A percentile compares a stretch with the other conserved stretches of the same genome.
Conservation (phyloP, 2,329 filamentous ascomycete genomes). For the Blastomyces silverae region DNA sequence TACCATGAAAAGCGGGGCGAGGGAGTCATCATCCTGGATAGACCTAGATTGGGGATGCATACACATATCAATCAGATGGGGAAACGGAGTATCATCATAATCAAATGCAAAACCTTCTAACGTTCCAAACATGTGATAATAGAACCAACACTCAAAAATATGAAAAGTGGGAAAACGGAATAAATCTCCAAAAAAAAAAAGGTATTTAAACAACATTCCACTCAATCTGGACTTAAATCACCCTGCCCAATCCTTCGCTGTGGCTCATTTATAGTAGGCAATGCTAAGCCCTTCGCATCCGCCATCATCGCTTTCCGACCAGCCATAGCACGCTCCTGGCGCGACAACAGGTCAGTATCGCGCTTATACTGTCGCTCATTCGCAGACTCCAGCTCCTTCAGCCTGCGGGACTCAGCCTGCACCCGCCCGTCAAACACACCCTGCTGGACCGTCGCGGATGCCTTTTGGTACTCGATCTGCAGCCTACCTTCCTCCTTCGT, state of each 20-base stretch:
- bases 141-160: not conserved
- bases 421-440: conserved; percentile 19
- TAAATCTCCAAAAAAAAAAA: not conserved
- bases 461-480: conserved; percentile 18
- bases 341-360: conserved; percentile 18
- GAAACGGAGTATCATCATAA: not conserved
- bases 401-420: conserved; percentile 15
- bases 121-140: not conserved
- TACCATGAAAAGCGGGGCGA: not conserved
- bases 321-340: conserved; percentile 18
- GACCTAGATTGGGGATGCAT: not conserved
- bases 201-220: not conserved
- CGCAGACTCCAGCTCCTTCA: conserved; percentile 19
- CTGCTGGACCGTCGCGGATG: conserved; percentile 16
- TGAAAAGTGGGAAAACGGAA: not conserved
- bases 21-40: not conserved
- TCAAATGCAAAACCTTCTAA: not conserved
- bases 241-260: conserved; percentile 12
- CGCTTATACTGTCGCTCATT: conserved; percentile 21
- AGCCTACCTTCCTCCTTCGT: conserved; percentile 16
- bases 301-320: conserved; percentile 16
- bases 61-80: not conserved
- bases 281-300: conserved; percentile 6
- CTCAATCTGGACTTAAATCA: conserved; percentile 19
- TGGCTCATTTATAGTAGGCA: not conserved